Base-by-base conservation (phyloP, 2,329 filamentous ascomycete genomes). In the Trichoderma sp. region DNA sequence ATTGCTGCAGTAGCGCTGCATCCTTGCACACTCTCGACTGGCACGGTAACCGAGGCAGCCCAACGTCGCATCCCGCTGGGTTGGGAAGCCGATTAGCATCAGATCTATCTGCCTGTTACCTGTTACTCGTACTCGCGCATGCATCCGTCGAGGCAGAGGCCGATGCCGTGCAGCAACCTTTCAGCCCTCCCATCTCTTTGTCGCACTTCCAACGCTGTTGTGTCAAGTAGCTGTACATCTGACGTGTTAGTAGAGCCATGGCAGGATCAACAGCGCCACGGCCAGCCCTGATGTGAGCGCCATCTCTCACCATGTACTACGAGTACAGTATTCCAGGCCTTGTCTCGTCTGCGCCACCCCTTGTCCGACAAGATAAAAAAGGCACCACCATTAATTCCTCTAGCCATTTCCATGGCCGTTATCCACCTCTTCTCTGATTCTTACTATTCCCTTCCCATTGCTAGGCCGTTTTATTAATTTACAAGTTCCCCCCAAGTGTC, bases 11-110 rank as follows among this genome's bases (percentile, higher is more conserved):
- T 56, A 21, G 50, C 21, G 50, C n/a, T 56, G 45, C 45, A 56
- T 56, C 50, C 50, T 56, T 24, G 50, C 50, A 53, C n/a, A 56
- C 11, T 24, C 9, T 60, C 24, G 56, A 60, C 56, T 60, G 12
- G 62, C 11, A 27, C 24, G 41, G 60, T 27, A 62, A 59, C 71
- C 62, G 71, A 73, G 38, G 18, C 63, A 72, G 50, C 56, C 56
- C 60, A 63, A 64, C 71, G 71, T 74, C 63, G 71, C n/a, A 74
- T 74, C 71, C 71, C 69, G 69, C 41, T 56, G 59, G 33, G 38
- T 53, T 38, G 69, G 59, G 31, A 24, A 21, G 38, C 31, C 63
- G 62, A 71, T 63, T 71, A 35, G 68, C 56, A 67, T 33, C 63
- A 50, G 71, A 74, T 74, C 41, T 45, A 74, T 74, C 62, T 56